Evolutionary conservation across 176 grass and related monocot genomes (phyloP).

Genomic region (Cenchrus fungigraminus): DNA sequence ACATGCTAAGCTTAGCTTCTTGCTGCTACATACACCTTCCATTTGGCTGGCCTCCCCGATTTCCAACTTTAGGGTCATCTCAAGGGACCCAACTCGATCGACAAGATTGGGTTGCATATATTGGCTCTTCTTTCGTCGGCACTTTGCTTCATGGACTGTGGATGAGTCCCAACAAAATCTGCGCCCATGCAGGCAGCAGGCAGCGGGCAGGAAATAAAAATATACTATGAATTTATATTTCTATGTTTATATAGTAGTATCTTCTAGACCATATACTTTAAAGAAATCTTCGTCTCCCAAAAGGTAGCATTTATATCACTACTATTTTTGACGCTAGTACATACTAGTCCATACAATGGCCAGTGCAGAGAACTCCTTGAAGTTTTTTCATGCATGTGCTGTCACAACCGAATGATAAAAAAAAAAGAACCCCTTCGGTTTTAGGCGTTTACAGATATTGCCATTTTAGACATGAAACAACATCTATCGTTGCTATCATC

Average conservation of each 20-base stretch:
- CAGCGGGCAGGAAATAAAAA: not conserved
- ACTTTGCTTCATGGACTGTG: not conserved
- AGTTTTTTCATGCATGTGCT: too few species aligned
- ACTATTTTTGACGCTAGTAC: not conserved
- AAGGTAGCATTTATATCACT: not conserved
- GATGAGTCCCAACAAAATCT: constrained; percentile 43
- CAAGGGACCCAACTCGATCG: constrained; percentile 20
- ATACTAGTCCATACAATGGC: not conserved
- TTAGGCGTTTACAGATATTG: too few species aligned
- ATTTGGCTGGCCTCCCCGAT: constrained; percentile 19
- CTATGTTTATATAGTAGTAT: not conserved
- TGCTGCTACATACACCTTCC: constrained; percentile 24
- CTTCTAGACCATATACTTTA: not conserved
- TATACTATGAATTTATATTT: not conserved
- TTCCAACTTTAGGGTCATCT: constrained; percentile 45
- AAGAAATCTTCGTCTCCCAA: not conserved
- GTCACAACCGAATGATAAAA: too few species aligned
- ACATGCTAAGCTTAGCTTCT: constrained; percentile 6
- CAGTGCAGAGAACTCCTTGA: not conserved
- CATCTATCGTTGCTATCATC: too few species aligned
- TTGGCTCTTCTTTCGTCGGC: not conserved
- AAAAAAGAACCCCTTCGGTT: too few species aligned
- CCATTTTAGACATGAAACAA: too few species aligned
- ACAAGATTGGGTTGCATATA: constrained; percentile 30
- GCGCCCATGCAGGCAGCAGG: not conserved